Conservation (phyloP, 2,329 filamentous ascomycete species). For the Scopulariopsis brevicaulis region DNA sequence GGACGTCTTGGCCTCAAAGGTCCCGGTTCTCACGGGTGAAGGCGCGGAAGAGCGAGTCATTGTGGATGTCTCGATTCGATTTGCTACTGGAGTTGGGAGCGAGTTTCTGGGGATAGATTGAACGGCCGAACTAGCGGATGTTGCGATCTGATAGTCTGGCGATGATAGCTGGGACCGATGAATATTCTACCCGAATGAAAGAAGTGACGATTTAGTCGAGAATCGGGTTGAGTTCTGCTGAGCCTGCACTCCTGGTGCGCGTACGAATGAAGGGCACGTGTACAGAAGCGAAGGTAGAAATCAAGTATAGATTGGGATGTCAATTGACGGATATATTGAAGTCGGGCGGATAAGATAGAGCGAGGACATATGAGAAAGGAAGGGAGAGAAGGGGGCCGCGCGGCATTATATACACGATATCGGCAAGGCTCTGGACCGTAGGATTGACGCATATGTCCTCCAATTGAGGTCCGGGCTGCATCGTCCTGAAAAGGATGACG, state of each 20-base stretch:
- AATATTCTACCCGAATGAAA: background rate
- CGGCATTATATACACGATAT: background rate
- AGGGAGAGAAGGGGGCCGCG: background rate
- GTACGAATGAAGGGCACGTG: background rate
- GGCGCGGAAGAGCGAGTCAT: background rate
- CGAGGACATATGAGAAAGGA: background rate
- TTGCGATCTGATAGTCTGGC: background rate
- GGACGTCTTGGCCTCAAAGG: background rate
- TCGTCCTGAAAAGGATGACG: background rate
- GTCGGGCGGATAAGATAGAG: background rate
- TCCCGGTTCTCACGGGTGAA: background rate
- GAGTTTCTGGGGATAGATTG: background rate
- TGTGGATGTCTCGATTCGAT: background rate
- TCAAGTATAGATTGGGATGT: background rate
- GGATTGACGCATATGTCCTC: background rate
- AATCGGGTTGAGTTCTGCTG: background rate
- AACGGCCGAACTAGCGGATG: background rate
- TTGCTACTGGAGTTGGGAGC: background rate
- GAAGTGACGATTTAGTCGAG: background rate
- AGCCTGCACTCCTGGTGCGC: slow-evolving; percentile 3
- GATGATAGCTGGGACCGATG: no score
- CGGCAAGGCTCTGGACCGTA: background rate
- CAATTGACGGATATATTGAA: background rate
- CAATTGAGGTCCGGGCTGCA: background rate
- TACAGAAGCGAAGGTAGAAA: background rate